phyloP scores from a whole-genome alignment of 2,329 filamentous ascomycete genomes.

The Ophiostoma sp. region DNA sequence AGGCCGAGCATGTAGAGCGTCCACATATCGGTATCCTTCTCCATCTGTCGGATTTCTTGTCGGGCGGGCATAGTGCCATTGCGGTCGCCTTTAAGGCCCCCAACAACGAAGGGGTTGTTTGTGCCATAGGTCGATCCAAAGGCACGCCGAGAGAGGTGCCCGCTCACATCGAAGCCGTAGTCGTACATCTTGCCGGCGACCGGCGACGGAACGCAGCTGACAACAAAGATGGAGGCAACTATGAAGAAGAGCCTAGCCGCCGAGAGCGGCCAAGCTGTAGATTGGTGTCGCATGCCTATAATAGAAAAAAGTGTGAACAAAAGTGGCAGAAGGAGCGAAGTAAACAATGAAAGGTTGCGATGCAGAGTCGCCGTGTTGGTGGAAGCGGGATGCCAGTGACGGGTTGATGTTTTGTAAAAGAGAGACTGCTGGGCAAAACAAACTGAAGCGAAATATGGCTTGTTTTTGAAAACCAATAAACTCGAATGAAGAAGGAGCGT shows the following conservation, averaged over 20 bases:
- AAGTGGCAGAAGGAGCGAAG: background rate
- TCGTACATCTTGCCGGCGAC: constrained; percentile 42
- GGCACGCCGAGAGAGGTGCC: constrained; percentile 43
- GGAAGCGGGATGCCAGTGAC: background rate
- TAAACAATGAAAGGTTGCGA: background rate
- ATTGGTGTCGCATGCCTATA: background rate
- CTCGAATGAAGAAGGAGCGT: background rate
- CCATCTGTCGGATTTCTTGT: constrained; percentile 67
- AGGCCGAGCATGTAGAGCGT: constrained; percentile 76
- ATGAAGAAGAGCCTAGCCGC: background rate
- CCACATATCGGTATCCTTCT: constrained; percentile 65
- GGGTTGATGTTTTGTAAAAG: background rate
- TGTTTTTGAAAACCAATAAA: background rate
- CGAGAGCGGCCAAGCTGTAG: background rate
- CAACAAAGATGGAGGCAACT: background rate
- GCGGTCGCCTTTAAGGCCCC: constrained; percentile 42
- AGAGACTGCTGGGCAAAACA: too few relatives aligned
- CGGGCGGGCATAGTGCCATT: constrained; percentile 47
- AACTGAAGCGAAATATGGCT: background rate
- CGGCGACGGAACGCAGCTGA: background rate
- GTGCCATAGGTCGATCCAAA: constrained; percentile 28
- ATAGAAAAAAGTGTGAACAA: too few relatives aligned
- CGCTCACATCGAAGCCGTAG: constrained; percentile 50
- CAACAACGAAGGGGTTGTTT: constrained; percentile 44
- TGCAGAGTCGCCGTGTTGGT: background rate